A percentile compares a stretch with the other conserved stretches of the same genome.
Evolutionary conservation across 2,329 filamentous ascomycete genomes (phyloP).

Genomic region (Dothistroma septosporum): DNA sequence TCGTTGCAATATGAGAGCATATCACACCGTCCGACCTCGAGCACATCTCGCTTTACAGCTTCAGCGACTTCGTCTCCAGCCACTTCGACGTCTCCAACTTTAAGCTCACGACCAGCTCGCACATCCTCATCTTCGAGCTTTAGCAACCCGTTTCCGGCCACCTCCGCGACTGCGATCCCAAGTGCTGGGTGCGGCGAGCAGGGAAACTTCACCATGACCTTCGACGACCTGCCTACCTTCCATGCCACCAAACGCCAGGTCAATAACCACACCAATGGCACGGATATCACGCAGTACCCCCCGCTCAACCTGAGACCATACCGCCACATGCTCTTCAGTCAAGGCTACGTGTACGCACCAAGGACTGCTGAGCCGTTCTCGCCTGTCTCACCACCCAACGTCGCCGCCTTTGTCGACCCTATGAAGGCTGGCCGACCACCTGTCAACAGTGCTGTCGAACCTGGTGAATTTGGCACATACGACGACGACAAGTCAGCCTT

Average conservation of each 20-base stretch:
- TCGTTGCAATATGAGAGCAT: neutral
- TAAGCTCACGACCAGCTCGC: neutral
- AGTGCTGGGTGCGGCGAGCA: conserved; percentile 40
- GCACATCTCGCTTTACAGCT: neutral
- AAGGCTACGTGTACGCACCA: conserved; percentile 49
- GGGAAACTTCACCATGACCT: conserved; percentile 41
- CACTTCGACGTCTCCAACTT: neutral
- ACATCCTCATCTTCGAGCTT: conserved; percentile 11
- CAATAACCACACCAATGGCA: conserved; percentile 20
- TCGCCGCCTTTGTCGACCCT: conserved; percentile 44
- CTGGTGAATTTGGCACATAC: conserved; percentile 47
- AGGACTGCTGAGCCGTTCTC: conserved; percentile 43
- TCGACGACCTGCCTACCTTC: conserved; percentile 37
- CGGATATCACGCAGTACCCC: conserved; percentile 34
- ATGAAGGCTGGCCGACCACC: conserved; percentile 1
- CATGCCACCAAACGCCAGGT: conserved; percentile 26
- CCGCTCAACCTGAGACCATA: conserved; percentile 42
- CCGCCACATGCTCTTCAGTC: conserved; percentile 50
- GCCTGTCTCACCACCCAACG: conserved; percentile 44
- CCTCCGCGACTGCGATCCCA: conserved; percentile 22
- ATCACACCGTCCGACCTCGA: neutral
- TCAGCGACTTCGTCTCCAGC: neutral
- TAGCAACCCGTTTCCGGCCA: conserved; percentile 15
- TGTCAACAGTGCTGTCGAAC: conserved; percentile 22
- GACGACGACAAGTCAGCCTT: conserved; percentile 40